phyloP scores from a whole-genome alignment of 768 basidiomycete genomes.

The Lanmaoa rubissima region DNA sequence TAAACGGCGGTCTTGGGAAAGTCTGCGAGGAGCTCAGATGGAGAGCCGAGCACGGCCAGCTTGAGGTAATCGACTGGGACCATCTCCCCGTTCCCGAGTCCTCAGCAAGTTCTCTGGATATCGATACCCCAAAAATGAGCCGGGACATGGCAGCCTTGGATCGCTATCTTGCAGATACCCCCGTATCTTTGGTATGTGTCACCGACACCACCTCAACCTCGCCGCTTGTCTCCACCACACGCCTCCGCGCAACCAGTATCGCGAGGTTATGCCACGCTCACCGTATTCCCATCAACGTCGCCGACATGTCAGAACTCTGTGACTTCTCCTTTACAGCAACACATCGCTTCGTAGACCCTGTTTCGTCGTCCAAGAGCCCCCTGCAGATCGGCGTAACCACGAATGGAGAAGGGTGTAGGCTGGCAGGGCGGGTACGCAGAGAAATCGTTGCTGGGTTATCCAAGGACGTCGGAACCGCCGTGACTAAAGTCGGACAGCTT shows the following conservation, averaged over 20 bases:
- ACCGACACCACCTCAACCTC: conserved; percentile 69
- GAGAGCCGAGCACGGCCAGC: conserved; percentile 53
- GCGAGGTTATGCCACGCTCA: conserved; percentile 51
- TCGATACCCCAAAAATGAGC: conserved; percentile 14
- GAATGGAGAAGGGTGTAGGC: conserved; percentile 86
- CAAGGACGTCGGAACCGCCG: conserved; percentile 69
- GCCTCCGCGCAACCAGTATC: conserved; percentile 56
- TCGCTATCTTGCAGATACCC: conserved; percentile 38
- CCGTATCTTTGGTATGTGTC: conserved; percentile 64
- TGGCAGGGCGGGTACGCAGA: conserved; percentile 74
- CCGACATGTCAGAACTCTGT: conserved; percentile 82
- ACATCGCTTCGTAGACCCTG: conserved; percentile 69
- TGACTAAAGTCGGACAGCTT: conserved; percentile 68
- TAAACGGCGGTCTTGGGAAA: conserved; percentile 43
- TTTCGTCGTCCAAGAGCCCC: conserved; percentile 44
- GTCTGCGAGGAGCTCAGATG: conserved; percentile 75
- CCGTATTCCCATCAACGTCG: conserved; percentile 78
- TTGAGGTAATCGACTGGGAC: conserved; percentile 59
- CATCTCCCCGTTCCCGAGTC: conserved; percentile 37
- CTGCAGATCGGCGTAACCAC: conserved; percentile 85
- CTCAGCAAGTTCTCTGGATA: conserved; percentile 1
- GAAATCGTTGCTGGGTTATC: conserved; percentile 80
- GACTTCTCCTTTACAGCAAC: conserved; percentile 88
- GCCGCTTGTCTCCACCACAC: conserved; percentile 33
- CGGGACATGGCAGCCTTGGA: conserved; percentile 48